A percentile compares a stretch with the other conserved stretches of the same genome.
Evolutionary conservation across 768 basidiomycete genomes (phyloP).

Genomic region (Ramaria sp.): DNA sequence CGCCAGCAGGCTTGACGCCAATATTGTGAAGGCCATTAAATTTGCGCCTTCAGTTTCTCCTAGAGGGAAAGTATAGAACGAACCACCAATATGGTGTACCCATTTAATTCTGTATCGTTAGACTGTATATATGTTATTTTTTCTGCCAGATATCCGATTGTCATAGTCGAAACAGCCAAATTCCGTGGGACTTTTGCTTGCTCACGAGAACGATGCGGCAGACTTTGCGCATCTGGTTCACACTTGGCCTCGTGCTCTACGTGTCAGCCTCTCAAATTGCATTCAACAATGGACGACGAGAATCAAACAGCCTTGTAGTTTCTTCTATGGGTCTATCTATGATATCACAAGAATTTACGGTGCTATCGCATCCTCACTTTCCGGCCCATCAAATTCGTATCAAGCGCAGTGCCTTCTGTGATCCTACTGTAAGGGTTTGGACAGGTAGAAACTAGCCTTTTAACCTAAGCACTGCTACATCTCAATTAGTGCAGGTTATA

Average conservation of each 20-base stretch:
- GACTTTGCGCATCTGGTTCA: not conserved
- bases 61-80: not conserved
- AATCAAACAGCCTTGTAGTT: not conserved
- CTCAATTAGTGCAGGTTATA: constrained; percentile 38
- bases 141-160: too few species aligned
- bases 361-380: constrained; percentile 11
- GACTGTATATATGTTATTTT: too few species aligned
- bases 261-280: not conserved
- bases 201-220: not conserved
- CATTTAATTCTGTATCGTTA: too few species aligned
- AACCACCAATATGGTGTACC: too few species aligned
- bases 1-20: not conserved
- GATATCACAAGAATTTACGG: constrained; percentile 12
- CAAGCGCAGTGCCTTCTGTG: constrained; percentile 33
- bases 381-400: constrained; percentile 25
- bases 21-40: constrained; percentile 3
- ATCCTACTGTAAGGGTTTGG: constrained; percentile 23
- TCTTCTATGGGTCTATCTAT: constrained; percentile 1
- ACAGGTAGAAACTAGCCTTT: not conserved
- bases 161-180: too few species aligned
- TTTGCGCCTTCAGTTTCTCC: not conserved
- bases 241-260: not conserved
- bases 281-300: not conserved
- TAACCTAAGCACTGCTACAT: not conserved
- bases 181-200: too few species aligned